phyloP scores from a whole-genome alignment of 306 rosid genomes.

The Geum urbanum region DNA sequence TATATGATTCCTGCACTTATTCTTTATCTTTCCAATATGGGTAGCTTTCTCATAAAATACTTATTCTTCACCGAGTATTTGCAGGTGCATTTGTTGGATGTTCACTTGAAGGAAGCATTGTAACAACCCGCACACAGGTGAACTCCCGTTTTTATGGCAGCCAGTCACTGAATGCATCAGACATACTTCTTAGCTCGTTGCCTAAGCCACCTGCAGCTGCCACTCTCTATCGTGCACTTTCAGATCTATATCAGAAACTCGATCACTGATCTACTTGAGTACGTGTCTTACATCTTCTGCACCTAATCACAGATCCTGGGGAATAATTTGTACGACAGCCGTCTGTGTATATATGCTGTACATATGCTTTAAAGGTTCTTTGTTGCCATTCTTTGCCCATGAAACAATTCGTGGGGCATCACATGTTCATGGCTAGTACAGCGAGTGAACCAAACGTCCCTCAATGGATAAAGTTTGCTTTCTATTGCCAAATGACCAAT shows the following conservation, averaged over 20 bases:
- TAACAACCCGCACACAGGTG: slow-evolving; percentile 56
- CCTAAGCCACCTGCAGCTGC: slow-evolving; percentile 95
- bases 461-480: neutral
- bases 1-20: too few relatives aligned
- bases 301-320: slow-evolving; percentile 3
- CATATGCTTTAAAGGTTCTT: slow-evolving; percentile 37
- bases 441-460: neutral
- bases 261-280: slow-evolving; percentile 27
- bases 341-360: slow-evolving; percentile 22
- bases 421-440: neutral
- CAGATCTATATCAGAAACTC: slow-evolving; percentile 62
- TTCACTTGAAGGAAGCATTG: slow-evolving; percentile 85
- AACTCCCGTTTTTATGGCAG: slow-evolving; percentile 80
- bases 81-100: slow-evolving; percentile 98
- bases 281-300: neutral
- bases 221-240: slow-evolving; percentile 68
- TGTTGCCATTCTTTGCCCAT: slow-evolving; percentile 41
- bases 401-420: slow-evolving; percentile 19
- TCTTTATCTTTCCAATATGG: neutral
- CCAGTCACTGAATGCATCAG: slow-evolving; percentile 65
- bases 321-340: neutral
- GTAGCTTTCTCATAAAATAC: neutral
- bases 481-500: slow-evolving; percentile 8
- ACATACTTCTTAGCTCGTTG: slow-evolving; percentile 75
- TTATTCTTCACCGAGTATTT: slow-evolving; percentile 10